Evolutionary conservation across 192 early-diverging fungal genomes (phyloP), one percentile per base, ranked within the genome.

Genomic region (Linderina pennispora): DNA sequence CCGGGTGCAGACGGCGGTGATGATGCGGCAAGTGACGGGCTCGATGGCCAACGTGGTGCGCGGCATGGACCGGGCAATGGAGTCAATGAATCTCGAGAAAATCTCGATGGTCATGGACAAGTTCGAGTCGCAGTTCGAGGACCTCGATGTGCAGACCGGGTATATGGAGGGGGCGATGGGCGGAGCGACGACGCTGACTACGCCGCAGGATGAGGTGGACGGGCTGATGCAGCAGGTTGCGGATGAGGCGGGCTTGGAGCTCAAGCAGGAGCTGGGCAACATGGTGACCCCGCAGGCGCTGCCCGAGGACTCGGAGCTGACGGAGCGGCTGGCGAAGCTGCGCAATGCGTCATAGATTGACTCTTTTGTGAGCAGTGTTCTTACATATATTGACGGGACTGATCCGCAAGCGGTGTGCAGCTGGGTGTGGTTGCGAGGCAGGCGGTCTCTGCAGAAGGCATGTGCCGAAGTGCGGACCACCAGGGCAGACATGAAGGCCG

Each of bases 91-190:
- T 56, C 77, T 99, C 31, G 97, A 97, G 56, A 85, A 88, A 84
- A 95, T 99, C 36, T 90, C 92, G 2, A 69, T 84, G 79, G 85
- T 96, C n/a, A 99, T 99, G 94, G 97, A 97, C 72, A 91, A 87
- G 55, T 97, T 99, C 53, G 94, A 99, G 61, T 70, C 67, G 8
- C 94, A 96, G 68, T 94, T 96, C 62, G 97, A 99, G 53, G 88
- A 99, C 65, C 62, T 99, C 26, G 94, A 99, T 68, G 90, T 99
- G 31, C 92, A 97, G 69, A 91, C 97, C 8, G 77, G 85, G 53
- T 96, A 94, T 68, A 96, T 99, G 94, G 94, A 97, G 58, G 83
- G 78, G 16, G 77, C 91, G 5, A 97, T 99, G 80, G 83, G 82
- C 16, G 82, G 86, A 18, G 84, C 91, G 17, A 93, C 91, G 1